Conservation (phyloP, 306 rosid species). For the Cucumis cinereus region DNA sequence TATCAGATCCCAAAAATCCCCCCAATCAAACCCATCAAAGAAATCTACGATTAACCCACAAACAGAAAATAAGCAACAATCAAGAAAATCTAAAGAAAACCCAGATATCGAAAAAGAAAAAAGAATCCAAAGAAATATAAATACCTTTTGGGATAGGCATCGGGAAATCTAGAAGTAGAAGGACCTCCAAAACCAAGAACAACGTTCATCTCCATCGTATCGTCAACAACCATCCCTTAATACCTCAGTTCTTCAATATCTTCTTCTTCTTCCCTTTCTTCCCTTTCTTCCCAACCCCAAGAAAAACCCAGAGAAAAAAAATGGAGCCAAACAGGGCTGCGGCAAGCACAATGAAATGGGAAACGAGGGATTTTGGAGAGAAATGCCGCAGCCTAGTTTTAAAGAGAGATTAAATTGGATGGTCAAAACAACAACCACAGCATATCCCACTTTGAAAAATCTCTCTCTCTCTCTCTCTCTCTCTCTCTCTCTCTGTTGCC, state of each 20-base stretch:
- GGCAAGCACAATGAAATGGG: background rate
- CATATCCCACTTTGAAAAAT: background rate
- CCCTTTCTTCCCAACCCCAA: background rate
- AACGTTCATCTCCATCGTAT: constrained; percentile 49
- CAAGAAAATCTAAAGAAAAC: constrained; percentile 3
- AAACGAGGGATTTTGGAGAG: background rate
- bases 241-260: background rate
- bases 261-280: background rate
- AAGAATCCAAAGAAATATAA: background rate
- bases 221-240: constrained; percentile 47
- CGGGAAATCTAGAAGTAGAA: constrained; percentile 52
- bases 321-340: background rate
- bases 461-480: background rate
- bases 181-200: constrained; percentile 39
- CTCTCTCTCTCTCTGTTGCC: background rate
- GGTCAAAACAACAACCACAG: constrained; percentile 26
- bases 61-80: constrained; percentile 17
- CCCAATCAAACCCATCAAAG: background rate
- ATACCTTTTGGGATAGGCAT: constrained; percentile 36
- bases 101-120: constrained; percentile 2
- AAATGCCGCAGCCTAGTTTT: background rate
- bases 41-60: constrained; percentile 7
- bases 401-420: background rate
- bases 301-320: background rate
- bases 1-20: background rate